phyloP scores from a whole-genome alignment of 2,329 filamentous ascomycete genomes.

The Talaromyces sp. region DNA sequence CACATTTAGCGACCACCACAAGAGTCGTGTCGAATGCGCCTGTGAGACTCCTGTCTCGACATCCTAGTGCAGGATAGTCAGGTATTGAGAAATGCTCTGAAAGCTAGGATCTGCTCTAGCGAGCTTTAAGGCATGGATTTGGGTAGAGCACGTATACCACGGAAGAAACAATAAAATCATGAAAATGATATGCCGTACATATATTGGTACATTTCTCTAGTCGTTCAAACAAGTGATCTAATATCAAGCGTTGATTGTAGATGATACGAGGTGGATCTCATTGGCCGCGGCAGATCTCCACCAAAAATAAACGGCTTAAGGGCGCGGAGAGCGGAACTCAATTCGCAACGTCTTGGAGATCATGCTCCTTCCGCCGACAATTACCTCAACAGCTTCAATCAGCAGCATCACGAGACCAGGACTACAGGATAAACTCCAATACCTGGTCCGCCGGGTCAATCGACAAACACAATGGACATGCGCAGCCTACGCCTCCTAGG shows the following conservation, averaged over 20 bases:
- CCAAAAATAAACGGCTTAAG: constrained; percentile 1
- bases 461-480: neutral
- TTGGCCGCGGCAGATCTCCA: neutral
- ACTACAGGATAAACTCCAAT: neutral
- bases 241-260: neutral
- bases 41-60: neutral
- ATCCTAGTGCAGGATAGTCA: neutral
- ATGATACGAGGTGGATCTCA: neutral
- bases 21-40: neutral
- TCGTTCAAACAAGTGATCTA: neutral
- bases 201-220: neutral
- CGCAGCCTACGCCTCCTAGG: constrained; percentile 9
- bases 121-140: neutral
- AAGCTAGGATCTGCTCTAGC: neutral
- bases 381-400: neutral
- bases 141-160: neutral
- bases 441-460: neutral
- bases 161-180: neutral
- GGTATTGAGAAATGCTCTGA: neutral
- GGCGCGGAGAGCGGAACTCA: constrained; percentile 2
- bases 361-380: neutral
- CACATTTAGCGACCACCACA: neutral
- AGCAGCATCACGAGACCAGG: neutral
- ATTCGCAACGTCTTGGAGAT: constrained; percentile 1
- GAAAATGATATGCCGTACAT: neutral